These are phyloP conservation scores for Pascua sp. DNA, from an alignment of 1,284 basidiomycete genomes.

Conservation along the genomic window DNA sequence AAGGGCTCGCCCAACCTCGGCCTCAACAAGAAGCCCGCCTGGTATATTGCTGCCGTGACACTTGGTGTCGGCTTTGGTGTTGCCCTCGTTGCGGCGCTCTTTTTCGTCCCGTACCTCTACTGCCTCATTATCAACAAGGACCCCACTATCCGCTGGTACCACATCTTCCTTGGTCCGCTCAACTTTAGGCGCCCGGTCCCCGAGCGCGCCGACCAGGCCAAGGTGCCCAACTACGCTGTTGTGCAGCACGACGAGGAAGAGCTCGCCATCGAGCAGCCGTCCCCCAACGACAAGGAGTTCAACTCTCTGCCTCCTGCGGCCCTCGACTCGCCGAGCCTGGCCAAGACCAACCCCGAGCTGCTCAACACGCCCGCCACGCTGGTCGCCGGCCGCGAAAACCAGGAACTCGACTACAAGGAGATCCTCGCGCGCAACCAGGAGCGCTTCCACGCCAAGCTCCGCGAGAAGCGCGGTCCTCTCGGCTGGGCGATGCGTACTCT, in stretches of 20 bases:
- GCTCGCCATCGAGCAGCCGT: neutral
- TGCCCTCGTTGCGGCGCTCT: conserved; percentile 44
- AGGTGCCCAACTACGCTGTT: conserved; percentile 20
- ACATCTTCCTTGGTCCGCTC: conserved; percentile 50
- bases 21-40: conserved; percentile 44
- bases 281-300: conserved; percentile 3
- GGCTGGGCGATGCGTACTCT: conserved; percentile 41
- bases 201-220: conserved; percentile 18
- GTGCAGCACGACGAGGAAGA: conserved; percentile 42
- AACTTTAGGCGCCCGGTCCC: conserved; percentile 45
- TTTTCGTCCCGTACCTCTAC: conserved; percentile 54
- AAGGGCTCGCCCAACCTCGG: conserved; percentile 52
- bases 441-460: conserved; percentile 34
- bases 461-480: conserved; percentile 27
- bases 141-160: conserved; percentile 47
- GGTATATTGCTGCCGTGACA: conserved; percentile 44
- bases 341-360: conserved; percentile 1
- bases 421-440: conserved; percentile 24
- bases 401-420: conserved; percentile 22
- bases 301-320: conserved; percentile 29
- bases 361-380: neutral
- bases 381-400: conserved; percentile 1
- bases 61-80: conserved; percentile 49
- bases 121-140: conserved; percentile 51
- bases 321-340: conserved; percentile 1